Base-by-base conservation (phyloP, 148 eudicot genomes). In the Polygonum maritimum region DNA sequence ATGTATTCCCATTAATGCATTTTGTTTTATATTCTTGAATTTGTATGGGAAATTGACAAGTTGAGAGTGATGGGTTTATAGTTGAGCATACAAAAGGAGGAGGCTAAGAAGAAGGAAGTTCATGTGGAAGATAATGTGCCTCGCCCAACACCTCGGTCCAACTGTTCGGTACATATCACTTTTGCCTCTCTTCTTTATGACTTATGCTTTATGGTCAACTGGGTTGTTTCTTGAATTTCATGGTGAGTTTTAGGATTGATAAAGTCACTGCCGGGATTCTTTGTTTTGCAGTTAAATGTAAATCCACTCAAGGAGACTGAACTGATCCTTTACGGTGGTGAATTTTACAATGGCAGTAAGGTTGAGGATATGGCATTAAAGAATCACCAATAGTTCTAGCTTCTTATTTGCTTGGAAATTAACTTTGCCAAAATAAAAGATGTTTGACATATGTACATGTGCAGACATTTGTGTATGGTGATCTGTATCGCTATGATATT, bases 301-400 rank as follows among this genome's bases (percentile, higher is more conserved):
- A 92, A 95, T 88, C 98, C 98, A 0, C 81, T 89, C 86, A 95
- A 92, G 81, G 97, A 95, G 84, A 92, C 96, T 4, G 98, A 95
- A 75, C 74, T 95, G 86, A 86, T 95, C 75, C 88, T 95, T 3
- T 95, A 87, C 51, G 98, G 98, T 8, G 98, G 98, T 63, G 98
- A 95, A 88, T 95, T 90, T 77, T 95, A 95, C 90, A 95, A 95
- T 77, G 98, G 98, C 54, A 92, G 80, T 86, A 95, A 92, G 98
- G 98, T 92, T 71, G 52, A 83, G 78, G 57, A 45, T 73, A 33
- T 9, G 15, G 15, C 58, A 8, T 15, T 76, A 45, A 69, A 7
- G 19, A 15, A 74, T 79, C 75, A 16, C 52, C 14, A 62, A 31
- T 8, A 31, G 16, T 14, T 12, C 1, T 72, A 1, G 54, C 39